Evolutionary conservation across 805 yeast species (phyloP), one percentile per base, ranked within the genome.

Genomic region (Scheffersomyces stipitis): DNA sequence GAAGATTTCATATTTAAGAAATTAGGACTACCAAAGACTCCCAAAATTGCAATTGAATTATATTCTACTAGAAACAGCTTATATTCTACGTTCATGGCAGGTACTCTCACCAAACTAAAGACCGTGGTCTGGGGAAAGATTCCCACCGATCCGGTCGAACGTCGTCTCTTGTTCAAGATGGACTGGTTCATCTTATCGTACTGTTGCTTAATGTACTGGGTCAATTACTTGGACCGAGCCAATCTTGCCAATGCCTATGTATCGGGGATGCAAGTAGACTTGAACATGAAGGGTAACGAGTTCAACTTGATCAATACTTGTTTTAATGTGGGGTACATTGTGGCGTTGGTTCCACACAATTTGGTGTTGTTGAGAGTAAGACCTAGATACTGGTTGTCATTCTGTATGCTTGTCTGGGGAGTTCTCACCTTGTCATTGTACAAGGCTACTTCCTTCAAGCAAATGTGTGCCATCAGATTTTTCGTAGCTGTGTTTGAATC

Each of bases 331-430:
- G 89, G 88, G 3, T 78, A 79, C 51, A 72, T 76, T 20, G 64
- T 81, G 14, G 80, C 80, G 6, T 74, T 79, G 69, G 56, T 82
- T 26, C 89, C 89, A 2, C 72, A 79, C 48, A 80, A 80, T 45
- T 43, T 81, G 44, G 65, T 78, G 24, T 52, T 78, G 14, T 52
- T 77, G 40, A 69, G 67, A 34, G 62, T 80, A 1, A 69, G 78
- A 29, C 87, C 86, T 2, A 61, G 77, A 34, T 71, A 71, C 39
- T 76, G 83, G 80, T 51, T 78, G 40, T 65, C 73, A 31, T 73
- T 73, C 47, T 70, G 81, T 54, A 69, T 76, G 20, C 56, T 76
- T 31, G 58, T 73, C 6, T 79, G 87, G 86, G 83, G 79, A 31
- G 15, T 74, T 23, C 47, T 78, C 24, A 77, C 82, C 1, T 57